These are phyloP conservation scores for Aspergillus quadricinctus DNA, from an alignment of 2,329 filamentous ascomycete species.

Conservation along the genomic window DNA sequence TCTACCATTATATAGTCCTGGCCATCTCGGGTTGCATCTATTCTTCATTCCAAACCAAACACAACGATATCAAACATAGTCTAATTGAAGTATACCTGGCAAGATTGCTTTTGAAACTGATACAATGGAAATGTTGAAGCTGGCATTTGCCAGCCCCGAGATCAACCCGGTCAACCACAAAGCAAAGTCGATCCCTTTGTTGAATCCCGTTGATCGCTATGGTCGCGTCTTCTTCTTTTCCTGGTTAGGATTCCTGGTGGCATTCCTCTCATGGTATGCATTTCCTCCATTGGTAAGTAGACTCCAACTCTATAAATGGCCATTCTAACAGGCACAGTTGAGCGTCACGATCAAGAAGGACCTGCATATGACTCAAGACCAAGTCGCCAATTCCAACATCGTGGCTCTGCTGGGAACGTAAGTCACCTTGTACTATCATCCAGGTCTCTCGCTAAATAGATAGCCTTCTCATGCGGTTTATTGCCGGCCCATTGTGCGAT, in stretches of 20 bases:
- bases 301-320: conserved; percentile 6
- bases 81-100: too few relatives aligned
- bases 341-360: conserved; percentile 76
- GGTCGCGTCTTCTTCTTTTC: conserved; percentile 88
- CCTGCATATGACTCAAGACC: conserved; percentile 62
- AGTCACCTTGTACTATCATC: conserved; percentile 42
- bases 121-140: too few relatives aligned
- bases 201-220: conserved; percentile 76
- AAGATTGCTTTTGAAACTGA: too few relatives aligned
- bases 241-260: conserved; percentile 80
- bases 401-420: conserved; percentile 60
- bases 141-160: conserved; percentile 33
- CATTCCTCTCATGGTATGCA: conserved; percentile 87
- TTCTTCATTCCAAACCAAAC: too few relatives aligned
- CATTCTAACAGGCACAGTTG: conserved; percentile 40
- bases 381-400: conserved; percentile 88
- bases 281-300: conserved; percentile 73
- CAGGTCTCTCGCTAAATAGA: conserved; percentile 29
- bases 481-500: conserved; percentile 80
- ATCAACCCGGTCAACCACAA: conserved; percentile 83
- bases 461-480: conserved; percentile 67
- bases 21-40: too few relatives aligned
- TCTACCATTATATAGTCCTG: too few relatives aligned
- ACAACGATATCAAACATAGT: too few relatives aligned
- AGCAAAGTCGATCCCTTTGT: conserved; percentile 70